Evolutionary conservation across 257 asterid species (phyloP).

Genomic region (Solanum peruvianum): DNA sequence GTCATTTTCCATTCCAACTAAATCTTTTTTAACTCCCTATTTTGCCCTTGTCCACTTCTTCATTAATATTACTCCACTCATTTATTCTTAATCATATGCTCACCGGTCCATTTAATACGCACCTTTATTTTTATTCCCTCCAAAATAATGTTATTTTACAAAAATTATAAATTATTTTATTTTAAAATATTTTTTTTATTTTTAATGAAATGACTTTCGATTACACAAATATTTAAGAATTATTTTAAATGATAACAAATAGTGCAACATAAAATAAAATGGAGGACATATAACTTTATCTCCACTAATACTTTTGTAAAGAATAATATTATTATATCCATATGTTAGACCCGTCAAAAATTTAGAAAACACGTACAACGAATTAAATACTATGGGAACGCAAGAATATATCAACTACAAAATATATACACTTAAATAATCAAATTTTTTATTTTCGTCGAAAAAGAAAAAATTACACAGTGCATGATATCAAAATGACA

Average conservation of each 20-base stretch:
- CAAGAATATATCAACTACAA: neutral
- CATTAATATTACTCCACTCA: neutral
- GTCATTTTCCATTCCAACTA: slow-evolving; percentile 28
- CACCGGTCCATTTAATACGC: neutral
- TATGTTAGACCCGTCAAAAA: neutral
- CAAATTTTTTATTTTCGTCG: too few species aligned
- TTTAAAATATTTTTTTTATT: too few species aligned
- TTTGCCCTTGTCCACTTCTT: neutral
- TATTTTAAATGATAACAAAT: too few species aligned
- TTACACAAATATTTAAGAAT: too few species aligned
- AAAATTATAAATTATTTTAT: too few species aligned
- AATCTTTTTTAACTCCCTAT: slow-evolving; percentile 1
- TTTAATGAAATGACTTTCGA: too few species aligned
- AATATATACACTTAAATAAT: neutral
- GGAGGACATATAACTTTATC: neutral
- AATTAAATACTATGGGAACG: neutral
- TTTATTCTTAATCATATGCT: neutral
- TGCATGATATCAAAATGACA: neutral
- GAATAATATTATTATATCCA: neutral
- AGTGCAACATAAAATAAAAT: too few species aligned
- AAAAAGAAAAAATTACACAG: neutral
- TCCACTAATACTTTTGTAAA: neutral
- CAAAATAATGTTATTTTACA: neutral
- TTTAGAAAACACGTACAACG: neutral
- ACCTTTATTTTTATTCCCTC: too few species aligned